phyloP scores from a whole-genome alignment of 306 rosid genomes.

The Vicia villosa region DNA sequence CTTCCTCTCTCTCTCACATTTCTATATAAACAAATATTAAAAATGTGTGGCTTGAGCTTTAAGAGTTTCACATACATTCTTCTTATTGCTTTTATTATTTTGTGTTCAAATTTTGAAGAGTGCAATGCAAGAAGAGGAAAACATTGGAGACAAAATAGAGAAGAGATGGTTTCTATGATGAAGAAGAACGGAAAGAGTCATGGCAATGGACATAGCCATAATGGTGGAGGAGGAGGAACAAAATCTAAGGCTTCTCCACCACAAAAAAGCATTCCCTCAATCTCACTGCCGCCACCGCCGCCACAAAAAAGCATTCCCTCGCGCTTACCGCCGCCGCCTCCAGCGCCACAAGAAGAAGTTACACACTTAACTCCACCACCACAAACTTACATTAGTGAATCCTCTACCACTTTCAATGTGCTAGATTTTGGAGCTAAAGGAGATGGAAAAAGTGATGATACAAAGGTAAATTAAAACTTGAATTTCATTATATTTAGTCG shows the following conservation, averaged over 20 bases:
- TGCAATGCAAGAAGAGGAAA: conserved; percentile 88
- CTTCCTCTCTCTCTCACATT: conserved; percentile 31
- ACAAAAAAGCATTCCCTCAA: conserved; percentile 44
- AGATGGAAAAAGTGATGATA: conserved; percentile 78
- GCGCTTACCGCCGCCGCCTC: conserved; percentile 33
- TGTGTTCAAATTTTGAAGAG: conserved; percentile 74
- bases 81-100: conserved; percentile 55
- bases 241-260: conserved; percentile 64
- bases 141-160: conserved; percentile 77
- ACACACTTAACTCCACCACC: conserved; percentile 53
- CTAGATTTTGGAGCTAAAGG: conserved; percentile 92
- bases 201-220: conserved; percentile 43
- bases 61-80: conserved; percentile 58
- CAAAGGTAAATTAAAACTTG: conserved; percentile 62
- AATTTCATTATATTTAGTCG: conserved; percentile 14
- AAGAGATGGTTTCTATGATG: conserved; percentile 41
- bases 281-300: conserved; percentile 42
- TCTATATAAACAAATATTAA: conserved; percentile 39
- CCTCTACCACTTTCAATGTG: conserved; percentile 58
- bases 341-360: conserved; percentile 43
- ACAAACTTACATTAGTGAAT: conserved; percentile 43
- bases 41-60: conserved; percentile 64
- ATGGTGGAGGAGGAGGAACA: conserved; percentile 51
- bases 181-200: conserved; percentile 68
- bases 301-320: conserved; percentile 47